A percentile compares a stretch with the other conserved stretches of the same genome.
Conservation (phyloP, 192 early-diverging fungal species). For the Coemansia sp. region DNA sequence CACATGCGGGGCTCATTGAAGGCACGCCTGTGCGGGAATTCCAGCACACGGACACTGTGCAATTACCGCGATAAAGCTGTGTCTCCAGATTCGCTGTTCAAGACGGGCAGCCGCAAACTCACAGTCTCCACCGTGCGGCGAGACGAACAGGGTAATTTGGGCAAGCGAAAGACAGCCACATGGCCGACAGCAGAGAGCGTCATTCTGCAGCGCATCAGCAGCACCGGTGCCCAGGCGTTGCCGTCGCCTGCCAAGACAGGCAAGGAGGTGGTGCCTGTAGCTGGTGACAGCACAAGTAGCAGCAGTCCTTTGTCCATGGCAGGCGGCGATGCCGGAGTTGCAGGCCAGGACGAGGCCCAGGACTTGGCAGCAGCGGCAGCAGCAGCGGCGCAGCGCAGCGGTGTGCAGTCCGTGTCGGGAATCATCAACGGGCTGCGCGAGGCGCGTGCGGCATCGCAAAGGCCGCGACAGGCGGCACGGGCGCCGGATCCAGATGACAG, state of each 20-base stretch:
- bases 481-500: neutral
- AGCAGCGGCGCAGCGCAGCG: neutral
- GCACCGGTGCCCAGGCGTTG: slow-evolving; percentile 14
- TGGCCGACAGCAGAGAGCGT: slow-evolving; percentile 48
- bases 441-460: slow-evolving; percentile 16
- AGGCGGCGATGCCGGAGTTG: neutral
- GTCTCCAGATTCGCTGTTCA: too few relatives aligned
- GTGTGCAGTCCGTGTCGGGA: slow-evolving; percentile 22
- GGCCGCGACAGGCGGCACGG: neutral
- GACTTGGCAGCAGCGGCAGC: too few relatives aligned
- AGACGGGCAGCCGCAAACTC: neutral
- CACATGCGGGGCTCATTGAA: slow-evolving; percentile 1
- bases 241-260: slow-evolving; percentile 8
- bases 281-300: too few relatives aligned
- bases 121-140: neutral
- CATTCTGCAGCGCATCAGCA: slow-evolving; percentile 45
- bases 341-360: neutral
- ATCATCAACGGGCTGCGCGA: slow-evolving; percentile 38
- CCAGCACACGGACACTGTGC: neutral
- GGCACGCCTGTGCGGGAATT: neutral
- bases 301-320: too few relatives aligned
- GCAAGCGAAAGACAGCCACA: neutral
- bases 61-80: neutral
- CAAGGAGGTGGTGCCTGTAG: neutral
- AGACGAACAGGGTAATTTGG: neutral